These are phyloP conservation scores for Volvariella volvacea DNA, from an alignment of 1,284 basidiomycete species.

Conservation along the genomic window DNA sequence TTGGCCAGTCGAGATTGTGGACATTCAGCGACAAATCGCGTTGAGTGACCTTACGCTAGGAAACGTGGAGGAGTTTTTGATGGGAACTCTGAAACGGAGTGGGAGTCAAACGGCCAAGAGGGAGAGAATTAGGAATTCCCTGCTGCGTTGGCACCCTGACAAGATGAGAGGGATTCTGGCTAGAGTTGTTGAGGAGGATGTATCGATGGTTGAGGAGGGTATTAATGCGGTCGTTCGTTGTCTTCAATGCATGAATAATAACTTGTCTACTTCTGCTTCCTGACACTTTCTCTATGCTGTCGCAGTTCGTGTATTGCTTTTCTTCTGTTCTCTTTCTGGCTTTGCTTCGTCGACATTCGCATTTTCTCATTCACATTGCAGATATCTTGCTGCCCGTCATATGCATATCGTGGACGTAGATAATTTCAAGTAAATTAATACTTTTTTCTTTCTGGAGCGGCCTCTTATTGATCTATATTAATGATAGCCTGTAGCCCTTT, in stretches of 20 bases:
- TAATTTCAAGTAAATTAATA: too few relatives aligned
- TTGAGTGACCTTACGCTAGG: conserved; percentile 33
- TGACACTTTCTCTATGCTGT: background rate
- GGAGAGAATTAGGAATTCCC: conserved; percentile 50
- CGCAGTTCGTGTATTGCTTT: background rate
- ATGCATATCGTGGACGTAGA: too few relatives aligned
- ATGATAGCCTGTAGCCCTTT: too few relatives aligned
- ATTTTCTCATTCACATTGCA: background rate
- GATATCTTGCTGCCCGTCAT: too few relatives aligned
- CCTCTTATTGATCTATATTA: too few relatives aligned
- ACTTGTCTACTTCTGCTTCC: background rate
- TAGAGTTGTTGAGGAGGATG: conserved; percentile 44
- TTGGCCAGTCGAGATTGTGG: conserved; percentile 41
- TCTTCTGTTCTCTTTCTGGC: background rate
- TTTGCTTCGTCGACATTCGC: background rate
- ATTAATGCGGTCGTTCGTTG: conserved; percentile 23
- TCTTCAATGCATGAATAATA: conserved; percentile 19
- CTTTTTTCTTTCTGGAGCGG: too few relatives aligned
- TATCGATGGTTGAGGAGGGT: conserved; percentile 31
- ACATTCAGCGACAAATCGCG: conserved; percentile 4
- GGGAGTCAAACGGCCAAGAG: conserved; percentile 34
- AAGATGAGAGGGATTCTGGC: conserved; percentile 48
- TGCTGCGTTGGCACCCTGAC: conserved; percentile 72
- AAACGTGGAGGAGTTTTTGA: conserved; percentile 47
- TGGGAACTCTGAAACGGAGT: conserved; percentile 37